These are phyloP conservation scores for Cymbopogon citratus DNA, from an alignment of 176 grass and related monocot genomes.

Conservation along the genomic window DNA sequence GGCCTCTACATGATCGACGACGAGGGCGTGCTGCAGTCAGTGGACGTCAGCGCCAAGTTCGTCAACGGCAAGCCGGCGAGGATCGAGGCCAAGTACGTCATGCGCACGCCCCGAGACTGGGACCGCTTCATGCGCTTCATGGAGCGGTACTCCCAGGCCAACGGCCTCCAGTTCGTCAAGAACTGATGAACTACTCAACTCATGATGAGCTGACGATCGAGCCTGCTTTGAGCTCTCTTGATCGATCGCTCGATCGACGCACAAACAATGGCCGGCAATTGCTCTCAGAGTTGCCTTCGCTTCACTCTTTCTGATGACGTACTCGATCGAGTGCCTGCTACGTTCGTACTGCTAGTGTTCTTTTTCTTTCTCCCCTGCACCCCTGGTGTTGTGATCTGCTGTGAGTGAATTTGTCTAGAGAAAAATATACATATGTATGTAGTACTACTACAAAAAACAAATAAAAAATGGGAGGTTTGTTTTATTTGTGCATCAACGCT, in stretches of 20 bases:
- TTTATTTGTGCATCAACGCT: neutral
- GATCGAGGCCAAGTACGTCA: slow-evolving; percentile 80
- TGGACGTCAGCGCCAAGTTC: slow-evolving; percentile 86
- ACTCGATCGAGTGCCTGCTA: neutral
- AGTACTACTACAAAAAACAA: too few species aligned
- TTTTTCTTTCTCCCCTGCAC: neutral
- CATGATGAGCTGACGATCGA: neutral
- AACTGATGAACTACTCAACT: slow-evolving; percentile 25
- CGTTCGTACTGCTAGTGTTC: neutral
- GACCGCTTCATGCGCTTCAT: slow-evolving; percentile 94
- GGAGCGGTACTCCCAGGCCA: slow-evolving; percentile 90
- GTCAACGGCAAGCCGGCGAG: slow-evolving; percentile 68
- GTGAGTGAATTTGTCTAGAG: neutral
- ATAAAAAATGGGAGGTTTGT: neutral
- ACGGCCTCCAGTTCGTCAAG: slow-evolving; percentile 80
- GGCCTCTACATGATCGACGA: slow-evolving; percentile 88
- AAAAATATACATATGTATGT: too few species aligned
- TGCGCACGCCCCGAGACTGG: slow-evolving; percentile 63
- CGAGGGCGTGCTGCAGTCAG: slow-evolving; percentile 74
- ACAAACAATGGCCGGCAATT: neutral
- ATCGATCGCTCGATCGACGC: neutral
- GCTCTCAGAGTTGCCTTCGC: neutral
- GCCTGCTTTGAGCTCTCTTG: neutral
- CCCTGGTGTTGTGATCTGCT: neutral
- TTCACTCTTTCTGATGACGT: too few species aligned